Percentiles rank a stretch among this genome's conserved stretches.
These are phyloP conservation scores for Eremochloa ophiuroides DNA, from an alignment of 176 grass and related monocot species.

Conservation along the genomic window DNA sequence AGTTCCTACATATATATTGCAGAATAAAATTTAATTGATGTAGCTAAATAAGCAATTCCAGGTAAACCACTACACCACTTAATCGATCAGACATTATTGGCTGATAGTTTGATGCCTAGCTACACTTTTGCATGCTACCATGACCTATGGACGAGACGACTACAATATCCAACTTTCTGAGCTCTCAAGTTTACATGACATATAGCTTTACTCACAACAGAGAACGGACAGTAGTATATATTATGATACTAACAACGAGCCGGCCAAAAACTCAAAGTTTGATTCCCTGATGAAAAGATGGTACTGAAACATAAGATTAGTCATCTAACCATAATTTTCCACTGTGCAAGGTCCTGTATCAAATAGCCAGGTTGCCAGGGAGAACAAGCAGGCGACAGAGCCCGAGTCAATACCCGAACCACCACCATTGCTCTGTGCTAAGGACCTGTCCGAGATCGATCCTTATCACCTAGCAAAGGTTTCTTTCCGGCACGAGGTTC, in stretches of 20 bases:
- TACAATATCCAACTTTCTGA: slow-evolving; percentile 9
- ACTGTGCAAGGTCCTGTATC: slow-evolving; percentile 25
- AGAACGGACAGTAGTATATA: background rate
- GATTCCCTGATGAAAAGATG: slow-evolving; percentile 27
- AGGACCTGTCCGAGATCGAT: slow-evolving; percentile 23
- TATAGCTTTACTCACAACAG: slow-evolving; percentile 14
- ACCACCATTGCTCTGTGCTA: slow-evolving; percentile 94
- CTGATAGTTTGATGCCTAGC: slow-evolving; percentile 20
- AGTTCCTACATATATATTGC: background rate
- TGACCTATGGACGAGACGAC: slow-evolving; percentile 16
- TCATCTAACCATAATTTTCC: slow-evolving; percentile 16
- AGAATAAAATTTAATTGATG: background rate
- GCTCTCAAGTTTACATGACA: slow-evolving; percentile 2
- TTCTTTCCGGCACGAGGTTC: slow-evolving; percentile 65
- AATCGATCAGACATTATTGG: slow-evolving; percentile 17
- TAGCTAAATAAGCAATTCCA: background rate
- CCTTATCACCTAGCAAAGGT: slow-evolving; percentile 97
- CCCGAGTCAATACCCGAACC: slow-evolving; percentile 99
- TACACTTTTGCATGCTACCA: slow-evolving; percentile 26
- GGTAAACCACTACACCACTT: background rate
- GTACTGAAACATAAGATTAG: slow-evolving; percentile 6
- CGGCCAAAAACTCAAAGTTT: slow-evolving; percentile 11
- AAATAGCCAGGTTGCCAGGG: background rate
- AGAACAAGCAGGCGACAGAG: slow-evolving; percentile 7
- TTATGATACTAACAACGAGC: background rate